phyloP scores from a whole-genome alignment of 805 yeast species.

The Zygoascus bituminiphila region DNA sequence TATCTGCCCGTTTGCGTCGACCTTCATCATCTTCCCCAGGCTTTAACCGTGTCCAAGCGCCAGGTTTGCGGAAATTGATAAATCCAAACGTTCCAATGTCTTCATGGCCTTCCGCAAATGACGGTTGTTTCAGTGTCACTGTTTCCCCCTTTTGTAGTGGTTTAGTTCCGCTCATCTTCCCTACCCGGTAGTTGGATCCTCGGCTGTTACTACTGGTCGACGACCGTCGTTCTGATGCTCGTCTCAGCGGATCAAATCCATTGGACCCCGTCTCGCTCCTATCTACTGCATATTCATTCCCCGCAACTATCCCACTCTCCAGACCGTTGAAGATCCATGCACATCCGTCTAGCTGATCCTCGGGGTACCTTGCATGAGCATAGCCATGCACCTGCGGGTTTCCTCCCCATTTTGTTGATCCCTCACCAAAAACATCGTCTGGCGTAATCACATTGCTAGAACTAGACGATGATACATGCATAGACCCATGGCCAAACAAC shows the following conservation, averaged over 20 bases:
- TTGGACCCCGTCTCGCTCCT: background rate
- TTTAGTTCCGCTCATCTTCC: background rate
- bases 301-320: background rate
- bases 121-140: conserved; percentile 15
- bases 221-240: background rate
- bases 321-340: background rate
- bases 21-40: conserved; percentile 3
- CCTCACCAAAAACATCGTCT: background rate
- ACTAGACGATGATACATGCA: background rate
- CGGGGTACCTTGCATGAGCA: background rate
- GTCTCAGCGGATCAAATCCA: background rate
- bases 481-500: background rate
- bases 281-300: background rate
- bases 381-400: background rate
- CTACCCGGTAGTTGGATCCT: background rate
- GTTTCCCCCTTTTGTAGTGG: conserved; percentile 19
- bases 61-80: conserved; percentile 19
- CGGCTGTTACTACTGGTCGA: background rate
- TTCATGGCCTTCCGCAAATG: conserved; percentile 18
- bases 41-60: conserved; percentile 20
- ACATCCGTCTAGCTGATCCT: background rate
- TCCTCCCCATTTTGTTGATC: background rate
- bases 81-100: conserved; percentile 19
- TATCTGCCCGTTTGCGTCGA: background rate
- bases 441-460: background rate